A percentile compares a stretch with the other conserved stretches of the same genome.
Evolutionary conservation across 257 asterid species (phyloP).

Genomic region (Avicennia marina): DNA sequence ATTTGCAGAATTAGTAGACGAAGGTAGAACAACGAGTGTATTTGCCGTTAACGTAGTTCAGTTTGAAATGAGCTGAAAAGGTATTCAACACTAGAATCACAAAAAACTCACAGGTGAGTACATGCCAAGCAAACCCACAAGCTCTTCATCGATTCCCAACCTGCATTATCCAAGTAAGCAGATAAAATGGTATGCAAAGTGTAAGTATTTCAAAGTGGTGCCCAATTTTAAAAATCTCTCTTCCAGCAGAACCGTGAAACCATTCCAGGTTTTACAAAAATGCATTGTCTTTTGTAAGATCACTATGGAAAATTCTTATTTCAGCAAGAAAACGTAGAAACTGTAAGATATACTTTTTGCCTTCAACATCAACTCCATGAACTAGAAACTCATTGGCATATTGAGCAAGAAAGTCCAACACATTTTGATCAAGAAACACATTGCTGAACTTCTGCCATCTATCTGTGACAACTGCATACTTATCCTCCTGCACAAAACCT

Average conservation of each 20-base stretch:
- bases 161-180: slow-evolving; percentile 32
- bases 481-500: slow-evolving; percentile 28
- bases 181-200: too few relatives aligned
- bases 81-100: slow-evolving; percentile 1
- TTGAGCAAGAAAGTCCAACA: slow-evolving; percentile 57
- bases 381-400: slow-evolving; percentile 93
- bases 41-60: neutral
- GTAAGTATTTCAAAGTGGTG: too few relatives aligned
- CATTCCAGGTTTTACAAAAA: too few relatives aligned
- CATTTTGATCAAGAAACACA: slow-evolving; percentile 69
- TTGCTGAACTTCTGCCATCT: slow-evolving; percentile 96
- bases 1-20: neutral
- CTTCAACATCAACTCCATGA: slow-evolving; percentile 99
- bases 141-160: slow-evolving; percentile 96
- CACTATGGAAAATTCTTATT: too few relatives aligned
- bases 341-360: slow-evolving; percentile 60
- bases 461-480: slow-evolving; percentile 65
- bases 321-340: neutral
- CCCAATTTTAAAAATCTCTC: too few relatives aligned
- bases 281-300: too few relatives aligned
- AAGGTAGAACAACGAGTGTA: neutral
- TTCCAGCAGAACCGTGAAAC: too few relatives aligned
- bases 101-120: slow-evolving; percentile 56
- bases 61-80: slow-evolving; percentile 10
- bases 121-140: slow-evolving; percentile 78